Evolutionary conservation across 2,329 filamentous ascomycete species (phyloP).

Genomic region (Ceratocystis destructans): DNA sequence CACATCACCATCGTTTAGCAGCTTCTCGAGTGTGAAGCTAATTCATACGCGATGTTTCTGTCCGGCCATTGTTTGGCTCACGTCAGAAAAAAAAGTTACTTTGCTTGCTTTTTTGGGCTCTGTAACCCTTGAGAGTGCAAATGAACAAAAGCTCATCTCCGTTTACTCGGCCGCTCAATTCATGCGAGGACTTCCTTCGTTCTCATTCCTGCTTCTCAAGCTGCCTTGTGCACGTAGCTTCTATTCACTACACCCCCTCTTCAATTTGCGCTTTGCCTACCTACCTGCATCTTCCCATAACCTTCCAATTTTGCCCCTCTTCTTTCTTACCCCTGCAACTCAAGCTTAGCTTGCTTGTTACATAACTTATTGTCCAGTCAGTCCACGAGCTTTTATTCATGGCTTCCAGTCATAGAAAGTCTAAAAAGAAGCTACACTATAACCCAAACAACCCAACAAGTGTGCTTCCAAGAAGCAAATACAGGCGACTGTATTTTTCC

Average conservation of each 20-base stretch:
- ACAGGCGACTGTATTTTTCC: background rate
- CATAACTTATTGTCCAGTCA: background rate
- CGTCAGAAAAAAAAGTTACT: background rate
- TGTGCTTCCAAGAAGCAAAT: background rate
- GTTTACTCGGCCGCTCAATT: slow-evolving; percentile 6
- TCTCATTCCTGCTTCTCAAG: background rate
- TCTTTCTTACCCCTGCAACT: background rate
- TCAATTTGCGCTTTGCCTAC: background rate
- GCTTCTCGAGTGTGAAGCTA: background rate
- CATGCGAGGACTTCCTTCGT: slow-evolving; percentile 7
- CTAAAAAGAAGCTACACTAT: background rate
- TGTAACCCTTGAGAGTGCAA: slow-evolving; percentile 1
- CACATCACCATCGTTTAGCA: background rate
- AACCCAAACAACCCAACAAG: background rate
- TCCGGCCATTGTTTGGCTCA: background rate
- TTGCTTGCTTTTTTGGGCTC: background rate
- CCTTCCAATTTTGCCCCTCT: slow-evolving; percentile 4
- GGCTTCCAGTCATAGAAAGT: background rate
- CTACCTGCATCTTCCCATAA: background rate
- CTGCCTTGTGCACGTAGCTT: background rate
- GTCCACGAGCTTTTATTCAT: background rate
- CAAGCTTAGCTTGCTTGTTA: background rate
- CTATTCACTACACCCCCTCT: slow-evolving; percentile 1
- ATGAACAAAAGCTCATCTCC: background rate
- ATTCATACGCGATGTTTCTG: background rate